Base-by-base conservation (phyloP, 345 rosid genomes). In the Citrus inodora region DNA sequence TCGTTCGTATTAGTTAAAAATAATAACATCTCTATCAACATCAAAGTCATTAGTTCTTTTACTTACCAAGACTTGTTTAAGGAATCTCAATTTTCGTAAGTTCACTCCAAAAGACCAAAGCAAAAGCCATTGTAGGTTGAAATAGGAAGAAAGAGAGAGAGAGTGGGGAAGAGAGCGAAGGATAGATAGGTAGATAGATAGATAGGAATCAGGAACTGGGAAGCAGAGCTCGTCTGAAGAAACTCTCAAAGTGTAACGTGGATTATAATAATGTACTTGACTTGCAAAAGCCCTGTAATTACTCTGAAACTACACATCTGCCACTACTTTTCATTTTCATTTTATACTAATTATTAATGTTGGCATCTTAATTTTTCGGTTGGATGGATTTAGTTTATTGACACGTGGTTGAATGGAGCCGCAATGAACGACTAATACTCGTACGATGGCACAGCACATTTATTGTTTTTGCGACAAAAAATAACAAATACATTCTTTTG, bases 301-400 rank as follows among this genome's bases (percentile, higher is more conserved):
- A 27, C 16, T 9, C 7, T n/a, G 64, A 83, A 77, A 83, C 80
- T 76, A 83, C 84, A 79, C 21, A 4, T 53, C 33, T 76, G 67
- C 82, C 80, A 67, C 78, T 48, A 1, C 4, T 6, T 0, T 16
- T 48, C 2, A n/a, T 5, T 35, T 38, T n/a, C 35, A 65, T 8
- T 46, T 46, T 46, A 10, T 35, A 33, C n/a, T 37, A 8, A 35
- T 9, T 37, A 27, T 28, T 66, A 17, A 19, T 66, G 21, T 4
- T 16, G 6, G 38, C 51, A 37, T 35, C 37, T 40, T 67, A 4
- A n/a, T 22, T 22, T 38, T 22, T 9, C 4, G 5, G 9, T 10
- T 46, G 51, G 51, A 46, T 1, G 51, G 51, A 37, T 35, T 66
- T 22, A 4, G 25, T 35, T 42, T 21, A 25, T 19, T 8, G 6